phyloP scores from a whole-genome alignment of 352 stramenopile genomes.

The Globisporangium acanthophoron region DNA sequence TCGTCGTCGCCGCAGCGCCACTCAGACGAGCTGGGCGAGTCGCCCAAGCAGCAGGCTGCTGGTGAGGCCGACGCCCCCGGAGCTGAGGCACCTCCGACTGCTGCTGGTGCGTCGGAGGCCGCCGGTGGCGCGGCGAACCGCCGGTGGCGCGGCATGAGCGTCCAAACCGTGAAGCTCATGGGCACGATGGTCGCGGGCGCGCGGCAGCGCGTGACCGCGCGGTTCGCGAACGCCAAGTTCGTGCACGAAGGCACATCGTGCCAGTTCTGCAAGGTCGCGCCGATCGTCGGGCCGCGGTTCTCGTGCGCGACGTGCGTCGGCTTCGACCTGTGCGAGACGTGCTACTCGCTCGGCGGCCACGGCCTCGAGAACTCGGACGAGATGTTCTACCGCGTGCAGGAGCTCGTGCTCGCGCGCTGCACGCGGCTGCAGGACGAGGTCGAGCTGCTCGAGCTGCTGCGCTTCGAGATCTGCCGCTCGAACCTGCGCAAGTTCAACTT shows the following conservation, averaged over 20 bases:
- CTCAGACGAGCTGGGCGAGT: slow-evolving; percentile 4
- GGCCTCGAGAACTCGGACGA: slow-evolving; percentile 83
- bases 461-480: slow-evolving; percentile 84
- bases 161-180: slow-evolving; percentile 55
- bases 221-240: slow-evolving; percentile 61
- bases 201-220: slow-evolving; percentile 66
- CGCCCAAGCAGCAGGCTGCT: slow-evolving; percentile 9
- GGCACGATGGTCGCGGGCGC: slow-evolving; percentile 62
- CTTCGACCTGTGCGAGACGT: slow-evolving; percentile 79
- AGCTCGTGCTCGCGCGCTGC: slow-evolving; percentile 66
- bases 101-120: slow-evolving; percentile 1
- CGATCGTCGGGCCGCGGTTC: slow-evolving; percentile 72
- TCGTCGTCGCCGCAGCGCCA: background rate
- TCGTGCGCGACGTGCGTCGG: slow-evolving; percentile 74
- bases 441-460: slow-evolving; percentile 73
- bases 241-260: slow-evolving; percentile 71
- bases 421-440: slow-evolving; percentile 53
- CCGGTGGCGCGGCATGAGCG: slow-evolving; percentile 52
- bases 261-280: slow-evolving; percentile 74
- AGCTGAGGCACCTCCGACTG: slow-evolving; percentile 7
- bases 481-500: slow-evolving; percentile 85
- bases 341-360: slow-evolving; percentile 77
- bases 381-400: slow-evolving; percentile 77
- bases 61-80: slow-evolving; percentile 10
- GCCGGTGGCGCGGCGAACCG: slow-evolving; percentile 16